These are phyloP conservation scores for Penicillium flavigenum DNA, from an alignment of 495 filamentous ascomycete species.

Conservation along the genomic window DNA sequence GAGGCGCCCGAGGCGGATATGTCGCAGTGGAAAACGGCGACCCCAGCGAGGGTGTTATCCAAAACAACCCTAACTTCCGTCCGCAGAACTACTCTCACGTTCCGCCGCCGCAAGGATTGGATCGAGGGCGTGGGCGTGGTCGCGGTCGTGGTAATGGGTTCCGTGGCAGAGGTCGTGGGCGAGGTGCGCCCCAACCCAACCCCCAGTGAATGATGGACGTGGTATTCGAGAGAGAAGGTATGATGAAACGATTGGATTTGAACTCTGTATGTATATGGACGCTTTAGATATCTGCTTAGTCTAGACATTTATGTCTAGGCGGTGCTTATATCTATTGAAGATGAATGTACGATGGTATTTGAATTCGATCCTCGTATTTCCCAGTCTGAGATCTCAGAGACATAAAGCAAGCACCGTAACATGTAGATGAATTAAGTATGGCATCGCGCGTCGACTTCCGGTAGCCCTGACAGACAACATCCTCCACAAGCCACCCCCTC, in stretches of 20 bases:
- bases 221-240: background rate
- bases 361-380: background rate
- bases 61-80: conserved; percentile 54
- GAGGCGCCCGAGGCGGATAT: conserved; percentile 48
- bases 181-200: conserved; percentile 20
- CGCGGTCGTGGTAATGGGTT: conserved; percentile 43
- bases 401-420: background rate
- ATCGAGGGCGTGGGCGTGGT: conserved; percentile 58
- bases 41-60: conserved; percentile 48
- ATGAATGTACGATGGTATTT: conserved; percentile 10
- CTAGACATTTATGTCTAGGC: background rate
- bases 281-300: background rate
- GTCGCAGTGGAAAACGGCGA: conserved; percentile 50
- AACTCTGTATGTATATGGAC: conserved; percentile 10
- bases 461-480: background rate
- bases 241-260: conserved; percentile 7
- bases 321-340: conserved; percentile 5
- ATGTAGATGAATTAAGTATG: background rate
- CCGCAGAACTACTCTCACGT: conserved; percentile 68
- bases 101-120: conserved; percentile 72
- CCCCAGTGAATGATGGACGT: conserved; percentile 10
- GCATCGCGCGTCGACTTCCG: background rate
- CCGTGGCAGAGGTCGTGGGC: conserved; percentile 31
- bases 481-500: background rate
- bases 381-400: background rate